phyloP scores from a whole-genome alignment of 1,284 basidiomycete genomes.

The Microbotryum silenes-acaulis region DNA sequence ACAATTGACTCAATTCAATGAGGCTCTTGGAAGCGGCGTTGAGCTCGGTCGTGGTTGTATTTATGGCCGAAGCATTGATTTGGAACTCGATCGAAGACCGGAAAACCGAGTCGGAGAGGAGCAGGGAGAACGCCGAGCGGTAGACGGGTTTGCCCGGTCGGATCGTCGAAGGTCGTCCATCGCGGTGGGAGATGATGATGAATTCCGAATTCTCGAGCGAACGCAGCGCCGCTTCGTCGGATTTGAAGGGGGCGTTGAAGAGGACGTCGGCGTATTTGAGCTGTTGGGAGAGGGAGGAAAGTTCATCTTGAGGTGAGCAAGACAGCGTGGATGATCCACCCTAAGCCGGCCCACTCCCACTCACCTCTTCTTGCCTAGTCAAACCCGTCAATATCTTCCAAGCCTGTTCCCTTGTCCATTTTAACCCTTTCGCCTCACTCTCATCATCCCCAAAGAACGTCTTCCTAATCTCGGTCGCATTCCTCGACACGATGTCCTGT shows the following conservation, averaged over 20 bases:
- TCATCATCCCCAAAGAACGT: slow-evolving; percentile 75
- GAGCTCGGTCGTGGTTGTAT: slow-evolving; percentile 58
- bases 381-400: slow-evolving; percentile 76
- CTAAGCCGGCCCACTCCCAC: slow-evolving; percentile 8
- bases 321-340: neutral
- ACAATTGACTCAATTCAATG: slow-evolving; percentile 30
- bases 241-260: slow-evolving; percentile 82
- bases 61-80: slow-evolving; percentile 65
- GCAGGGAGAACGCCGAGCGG: slow-evolving; percentile 69
- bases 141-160: slow-evolving; percentile 85
- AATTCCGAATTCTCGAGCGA: slow-evolving; percentile 85
- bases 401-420: slow-evolving; percentile 80
- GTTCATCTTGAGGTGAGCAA: neutral
- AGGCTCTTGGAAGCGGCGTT: slow-evolving; percentile 64
- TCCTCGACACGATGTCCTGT: slow-evolving; percentile 61
- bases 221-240: slow-evolving; percentile 70
- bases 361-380: slow-evolving; percentile 61
- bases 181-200: slow-evolving; percentile 65
- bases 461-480: slow-evolving; percentile 80
- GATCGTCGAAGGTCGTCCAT: slow-evolving; percentile 76
- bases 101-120: slow-evolving; percentile 73
- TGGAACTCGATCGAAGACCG: slow-evolving; percentile 71
- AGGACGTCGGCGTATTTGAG: slow-evolving; percentile 75
- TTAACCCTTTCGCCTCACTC: slow-evolving; percentile 70
- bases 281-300: slow-evolving; percentile 42